Conservation (phyloP, 2,329 filamentous ascomycete genomes). For the Periconia sp. region DNA sequence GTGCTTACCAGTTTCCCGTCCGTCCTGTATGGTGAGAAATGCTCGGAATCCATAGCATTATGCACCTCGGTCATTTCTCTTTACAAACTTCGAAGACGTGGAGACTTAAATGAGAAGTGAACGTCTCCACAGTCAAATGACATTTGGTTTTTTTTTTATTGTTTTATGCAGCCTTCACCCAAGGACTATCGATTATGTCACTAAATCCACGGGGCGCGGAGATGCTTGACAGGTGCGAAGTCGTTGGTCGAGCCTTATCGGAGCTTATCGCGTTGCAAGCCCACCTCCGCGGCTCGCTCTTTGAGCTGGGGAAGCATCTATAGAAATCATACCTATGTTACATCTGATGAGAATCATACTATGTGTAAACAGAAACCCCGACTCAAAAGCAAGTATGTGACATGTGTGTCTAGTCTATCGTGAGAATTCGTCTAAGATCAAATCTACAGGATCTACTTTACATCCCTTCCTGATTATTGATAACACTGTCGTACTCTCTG, state of each 20-base stretch:
- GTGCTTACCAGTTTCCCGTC: constrained; percentile 62
- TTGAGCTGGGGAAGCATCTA: too few species aligned
- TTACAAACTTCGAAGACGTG: background rate
- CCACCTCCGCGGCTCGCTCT: too few species aligned
- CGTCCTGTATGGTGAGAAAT: constrained; percentile 62
- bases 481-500: too few species aligned
- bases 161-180: constrained; percentile 5
- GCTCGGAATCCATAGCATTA: background rate
- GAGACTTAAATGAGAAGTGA: background rate
- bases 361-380: too few species aligned
- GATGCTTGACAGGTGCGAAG: constrained; percentile 19
- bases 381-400: too few species aligned
- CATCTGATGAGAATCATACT: too few species aligned
- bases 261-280: constrained; percentile 13
- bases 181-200: constrained; percentile 19
- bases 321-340: too few species aligned
- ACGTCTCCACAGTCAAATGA: background rate
- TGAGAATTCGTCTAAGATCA: too few species aligned
- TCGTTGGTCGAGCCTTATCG: constrained; percentile 10
- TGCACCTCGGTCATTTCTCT: background rate
- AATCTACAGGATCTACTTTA: too few species aligned
- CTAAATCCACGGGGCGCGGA: constrained; percentile 46
- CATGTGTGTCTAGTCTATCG: too few species aligned
- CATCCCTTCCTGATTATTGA: too few species aligned
- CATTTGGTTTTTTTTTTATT: constrained; percentile 48